Evolutionary conservation across 306 rosid species (phyloP), one percentile per base, ranked within the genome.

Genomic region (Quercus glauca): DNA sequence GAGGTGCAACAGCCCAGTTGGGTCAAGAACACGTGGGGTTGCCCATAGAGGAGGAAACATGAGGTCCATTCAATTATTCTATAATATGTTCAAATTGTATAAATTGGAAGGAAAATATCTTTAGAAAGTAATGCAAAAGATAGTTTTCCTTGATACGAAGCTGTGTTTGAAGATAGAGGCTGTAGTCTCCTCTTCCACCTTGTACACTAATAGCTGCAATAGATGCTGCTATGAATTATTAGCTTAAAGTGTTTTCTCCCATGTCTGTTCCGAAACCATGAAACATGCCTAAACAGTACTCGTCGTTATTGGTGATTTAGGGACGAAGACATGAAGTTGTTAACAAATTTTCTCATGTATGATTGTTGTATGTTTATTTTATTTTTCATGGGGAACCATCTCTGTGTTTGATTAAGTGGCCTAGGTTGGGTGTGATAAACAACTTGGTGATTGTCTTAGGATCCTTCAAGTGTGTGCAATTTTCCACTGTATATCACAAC

Each of bases 141-240:
- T 73, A 82, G 78, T 78, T 83, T 76, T 61, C 71, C 89, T 43
- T 75, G 87, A 75, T 81, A 81, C 80, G 75, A 86, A 85, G 69
- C 78, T 82, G 86, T 81, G 74, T 82, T 82, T 77, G 70, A 83
- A 57, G 87, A 85, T 81, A 51, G 68, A 71, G 82, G 71, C 69
- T 76, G 79, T 77, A 64, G 75, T 79, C 86, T 65, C 71, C 61
- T 65, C 65, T 75, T 26, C 69, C 77, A 73, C 79, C 64, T 80
- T 88, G 91, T 89, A 88, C 89, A 55, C 87, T 85, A 80, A 52
- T 79, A 63, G 74, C 78, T 74, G 87, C 85, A 43, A 76, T 63
- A 61, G 73, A 65, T 77, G 85, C 73, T 55, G 73, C 80, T 68
- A 61, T 82, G 83, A 82, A 59, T 83, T 85, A 67, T 79, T 63